A percentile compares a stretch with the other conserved stretches of the same genome.
Conservation (phyloP, 192 early-diverging fungal genomes). For the Dissophora globulifera region DNA sequence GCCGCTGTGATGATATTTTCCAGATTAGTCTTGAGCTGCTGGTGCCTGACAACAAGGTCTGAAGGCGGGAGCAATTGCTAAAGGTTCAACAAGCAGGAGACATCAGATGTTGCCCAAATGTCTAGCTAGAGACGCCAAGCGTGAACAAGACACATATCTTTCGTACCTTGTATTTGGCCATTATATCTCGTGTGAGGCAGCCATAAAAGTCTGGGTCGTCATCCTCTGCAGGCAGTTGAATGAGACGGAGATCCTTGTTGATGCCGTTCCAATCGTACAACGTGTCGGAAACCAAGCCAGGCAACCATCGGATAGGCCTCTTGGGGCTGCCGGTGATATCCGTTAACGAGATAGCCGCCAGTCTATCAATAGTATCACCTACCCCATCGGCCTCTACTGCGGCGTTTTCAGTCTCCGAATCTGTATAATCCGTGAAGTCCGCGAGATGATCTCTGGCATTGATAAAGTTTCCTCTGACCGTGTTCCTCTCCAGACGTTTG, state of each 20-base stretch:
- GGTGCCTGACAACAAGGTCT: constrained; percentile 13
- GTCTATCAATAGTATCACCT: constrained; percentile 4
- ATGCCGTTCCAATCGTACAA: constrained; percentile 32
- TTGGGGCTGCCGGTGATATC: constrained; percentile 11
- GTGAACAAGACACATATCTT: too few relatives aligned
- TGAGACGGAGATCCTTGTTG: constrained; percentile 11
- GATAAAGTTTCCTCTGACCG: background rate
- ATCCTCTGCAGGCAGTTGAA: constrained; percentile 15
- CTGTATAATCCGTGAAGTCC: constrained; percentile 35
- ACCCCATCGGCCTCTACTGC: constrained; percentile 1
- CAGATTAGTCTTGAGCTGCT: background rate
- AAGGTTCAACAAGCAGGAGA: background rate
- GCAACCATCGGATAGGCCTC: constrained; percentile 11
- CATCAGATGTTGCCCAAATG: too few relatives aligned
- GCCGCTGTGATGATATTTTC: background rate
- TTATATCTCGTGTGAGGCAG: constrained; percentile 20
- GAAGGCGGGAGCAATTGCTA: constrained; percentile 28
- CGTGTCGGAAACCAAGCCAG: background rate
- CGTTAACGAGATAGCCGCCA: background rate
- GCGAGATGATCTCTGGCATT: background rate
- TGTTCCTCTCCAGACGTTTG: background rate
- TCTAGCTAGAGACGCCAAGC: too few relatives aligned
- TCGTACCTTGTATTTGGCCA: constrained; percentile 27
- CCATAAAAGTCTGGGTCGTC: constrained; percentile 32
- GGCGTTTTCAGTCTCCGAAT: constrained; percentile 15